Conservation (phyloP, 192 early-diverging fungal species). For the Funneliformis geosporum region DNA sequence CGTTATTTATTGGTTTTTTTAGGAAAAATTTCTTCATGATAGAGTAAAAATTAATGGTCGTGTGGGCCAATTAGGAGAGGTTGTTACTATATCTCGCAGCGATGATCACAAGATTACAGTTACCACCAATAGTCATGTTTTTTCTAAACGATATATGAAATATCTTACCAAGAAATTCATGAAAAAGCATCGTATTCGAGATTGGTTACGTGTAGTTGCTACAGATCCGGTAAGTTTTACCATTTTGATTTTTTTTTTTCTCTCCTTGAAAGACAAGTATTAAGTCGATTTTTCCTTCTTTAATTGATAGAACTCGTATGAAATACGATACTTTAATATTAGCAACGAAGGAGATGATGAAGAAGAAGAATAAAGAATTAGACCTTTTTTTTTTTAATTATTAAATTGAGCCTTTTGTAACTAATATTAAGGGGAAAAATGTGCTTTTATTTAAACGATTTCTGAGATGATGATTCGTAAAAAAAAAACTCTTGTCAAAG, state of each 20-base stretch:
- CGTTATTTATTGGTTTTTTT: conserved; percentile 11
- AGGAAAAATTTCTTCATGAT: conserved; percentile 98
- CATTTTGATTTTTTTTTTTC: background rate
- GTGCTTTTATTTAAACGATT: no score
- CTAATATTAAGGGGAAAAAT: no score
- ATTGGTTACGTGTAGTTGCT: conserved; percentile 97
- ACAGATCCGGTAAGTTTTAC: conserved; percentile 64
- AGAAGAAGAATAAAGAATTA: conserved; percentile 62
- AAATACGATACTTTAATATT: conserved; percentile 96
- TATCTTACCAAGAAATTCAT: conserved; percentile 99
- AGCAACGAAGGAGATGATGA: conserved; percentile 73
- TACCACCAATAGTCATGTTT: conserved; percentile 67
- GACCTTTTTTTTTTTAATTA: background rate
- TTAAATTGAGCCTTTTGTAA: no score
- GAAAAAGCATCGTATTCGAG: conserved; percentile 99
- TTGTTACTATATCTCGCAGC: conserved; percentile 80
- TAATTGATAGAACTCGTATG: conserved; percentile 63
- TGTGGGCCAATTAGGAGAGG: conserved; percentile 91
- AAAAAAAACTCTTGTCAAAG: no score
- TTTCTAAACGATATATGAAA: conserved; percentile 99
- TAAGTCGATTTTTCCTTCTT: background rate
- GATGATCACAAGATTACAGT: conserved; percentile 77
- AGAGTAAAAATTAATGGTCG: conserved; percentile 97
- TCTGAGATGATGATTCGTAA: no score
- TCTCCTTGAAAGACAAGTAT: background rate